Base-by-base conservation (phyloP, 2,329 filamentous ascomycete genomes). In the Aspergillus melleus region DNA sequence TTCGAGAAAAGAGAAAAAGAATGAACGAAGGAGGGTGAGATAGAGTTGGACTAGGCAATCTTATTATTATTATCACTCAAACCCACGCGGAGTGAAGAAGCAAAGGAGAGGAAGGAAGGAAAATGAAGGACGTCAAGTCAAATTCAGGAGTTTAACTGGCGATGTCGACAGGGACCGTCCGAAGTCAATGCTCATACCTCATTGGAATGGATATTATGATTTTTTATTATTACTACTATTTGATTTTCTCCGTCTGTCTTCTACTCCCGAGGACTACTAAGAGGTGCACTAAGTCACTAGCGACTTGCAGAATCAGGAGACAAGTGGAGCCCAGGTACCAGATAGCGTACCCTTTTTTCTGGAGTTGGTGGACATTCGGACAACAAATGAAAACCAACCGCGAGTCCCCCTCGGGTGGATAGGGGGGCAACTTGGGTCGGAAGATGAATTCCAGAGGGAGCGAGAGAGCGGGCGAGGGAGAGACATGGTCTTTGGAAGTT, bases 231-330 rank as follows among this genome's bases (percentile, higher is more conserved):
- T 52, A 26, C 8, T 50, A 11, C 26, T 50, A 29, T 29, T 29
- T 29, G 26, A 22, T 50, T 50, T 50, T 52, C 14, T 36, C 29
- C 32, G 26, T 2, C 30, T 39, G 26, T 53, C 30, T 39, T 22
- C 26, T n/a, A 22, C 11, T 53, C 29, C 30, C 11, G 10, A 10
- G 19, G 12, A 47, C 29, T 9, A 53, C 53, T 47, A 47, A 47
- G 44, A 47, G 20, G 44, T 9, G 12, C 44, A 47, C 44, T 47
- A 47, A 24, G 19, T 22, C 44, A 47, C 42, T 44, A 55, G 26
- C 26, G 24, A 30, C n/a, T 22, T 55, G 53, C 53, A 49, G 42
- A 55, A 49, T 55, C 53, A 55, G 53, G 53, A 55, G 53, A 55
- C 22, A 49, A 30, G 53, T 55, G 53, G 53, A 49, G 53, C 22